phyloP scores from a whole-genome alignment of 1,284 basidiomycete genomes.

The Leccinum griseonigrum region DNA sequence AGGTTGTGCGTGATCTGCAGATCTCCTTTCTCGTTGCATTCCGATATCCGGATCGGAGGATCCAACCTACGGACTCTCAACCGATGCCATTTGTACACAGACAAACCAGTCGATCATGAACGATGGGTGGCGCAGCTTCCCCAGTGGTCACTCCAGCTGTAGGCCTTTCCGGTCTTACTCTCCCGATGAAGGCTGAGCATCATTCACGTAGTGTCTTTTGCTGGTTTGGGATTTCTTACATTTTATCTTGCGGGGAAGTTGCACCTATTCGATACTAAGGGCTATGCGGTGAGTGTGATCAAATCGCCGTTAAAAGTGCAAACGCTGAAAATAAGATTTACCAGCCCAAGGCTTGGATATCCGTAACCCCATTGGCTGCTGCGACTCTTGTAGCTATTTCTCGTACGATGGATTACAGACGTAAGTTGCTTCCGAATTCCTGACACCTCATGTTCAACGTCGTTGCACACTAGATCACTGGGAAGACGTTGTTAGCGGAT shows the following conservation, averaged over 20 bases:
- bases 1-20: slow-evolving; percentile 35
- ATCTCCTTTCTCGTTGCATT: slow-evolving; percentile 82
- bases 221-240: slow-evolving; percentile 87
- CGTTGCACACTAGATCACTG: slow-evolving; percentile 64
- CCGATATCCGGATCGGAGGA: slow-evolving; percentile 66
- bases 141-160: slow-evolving; percentile 89
- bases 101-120: slow-evolving; percentile 54
- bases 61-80: slow-evolving; percentile 73
- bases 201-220: slow-evolving; percentile 72
- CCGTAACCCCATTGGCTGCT: slow-evolving; percentile 72
- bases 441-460: slow-evolving; percentile 1
- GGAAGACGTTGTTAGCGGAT: slow-evolving; percentile 85
- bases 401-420: slow-evolving; percentile 88
- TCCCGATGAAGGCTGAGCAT: slow-evolving; percentile 3
- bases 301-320: neutral
- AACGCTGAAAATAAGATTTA: slow-evolving; percentile 2
- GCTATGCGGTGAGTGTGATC: slow-evolving; percentile 61
- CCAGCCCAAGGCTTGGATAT: slow-evolving; percentile 80
- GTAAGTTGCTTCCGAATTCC: slow-evolving; percentile 42
- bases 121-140: slow-evolving; percentile 94
- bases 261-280: slow-evolving; percentile 83
- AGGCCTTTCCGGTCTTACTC: slow-evolving; percentile 27
- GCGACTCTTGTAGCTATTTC: slow-evolving; percentile 88
- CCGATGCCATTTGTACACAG: slow-evolving; percentile 78
- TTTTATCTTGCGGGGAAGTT: slow-evolving; percentile 91